These are phyloP conservation scores for Fusarium sororula DNA, from an alignment of 2,329 filamentous ascomycete genomes.

Conservation along the genomic window DNA sequence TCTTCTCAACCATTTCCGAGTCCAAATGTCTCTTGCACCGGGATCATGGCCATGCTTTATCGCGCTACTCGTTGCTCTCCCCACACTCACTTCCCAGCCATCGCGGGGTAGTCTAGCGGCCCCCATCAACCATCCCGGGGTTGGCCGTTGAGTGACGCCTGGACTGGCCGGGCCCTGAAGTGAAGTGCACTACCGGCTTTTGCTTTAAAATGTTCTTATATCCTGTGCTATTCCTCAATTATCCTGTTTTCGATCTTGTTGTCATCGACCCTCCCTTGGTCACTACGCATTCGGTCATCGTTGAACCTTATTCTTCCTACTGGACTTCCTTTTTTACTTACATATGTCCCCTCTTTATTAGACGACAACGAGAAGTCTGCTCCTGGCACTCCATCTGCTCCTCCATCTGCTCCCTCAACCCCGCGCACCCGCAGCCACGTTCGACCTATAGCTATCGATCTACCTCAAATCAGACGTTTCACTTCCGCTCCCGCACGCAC, in stretches of 20 bases:
- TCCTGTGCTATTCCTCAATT: slow-evolving; percentile 25
- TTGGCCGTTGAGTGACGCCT: slow-evolving; percentile 36
- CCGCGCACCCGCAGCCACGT: slow-evolving; percentile 44
- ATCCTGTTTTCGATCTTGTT: slow-evolving; percentile 28
- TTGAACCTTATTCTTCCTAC: background rate
- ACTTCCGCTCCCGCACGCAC: slow-evolving; percentile 54
- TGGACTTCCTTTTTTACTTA: slow-evolving; percentile 11
- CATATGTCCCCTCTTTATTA: slow-evolving; percentile 11
- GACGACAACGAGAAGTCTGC: slow-evolving; percentile 29
- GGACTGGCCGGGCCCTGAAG: background rate
- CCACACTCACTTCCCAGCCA: slow-evolving; percentile 35
- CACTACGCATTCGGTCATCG: background rate
- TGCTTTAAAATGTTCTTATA: slow-evolving; percentile 22
- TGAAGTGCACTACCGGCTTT: slow-evolving; percentile 12
- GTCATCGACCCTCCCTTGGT: slow-evolving; percentile 17
- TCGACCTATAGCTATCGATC: slow-evolving; percentile 64
- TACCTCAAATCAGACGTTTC: slow-evolving; percentile 54
- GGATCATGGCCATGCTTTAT: background rate
- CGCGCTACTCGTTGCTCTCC: slow-evolving; percentile 25
- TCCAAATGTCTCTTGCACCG: slow-evolving; percentile 10
- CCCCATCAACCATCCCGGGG: slow-evolving; percentile 35
- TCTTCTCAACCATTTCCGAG: slow-evolving; percentile 7
- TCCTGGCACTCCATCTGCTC: slow-evolving; percentile 25
- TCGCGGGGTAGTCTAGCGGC: slow-evolving; percentile 36
- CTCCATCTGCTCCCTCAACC: slow-evolving; percentile 22